These are phyloP conservation scores for Boletus pseudopeckii DNA, from an alignment of 768 basidiomycete species.

Conservation along the genomic window DNA sequence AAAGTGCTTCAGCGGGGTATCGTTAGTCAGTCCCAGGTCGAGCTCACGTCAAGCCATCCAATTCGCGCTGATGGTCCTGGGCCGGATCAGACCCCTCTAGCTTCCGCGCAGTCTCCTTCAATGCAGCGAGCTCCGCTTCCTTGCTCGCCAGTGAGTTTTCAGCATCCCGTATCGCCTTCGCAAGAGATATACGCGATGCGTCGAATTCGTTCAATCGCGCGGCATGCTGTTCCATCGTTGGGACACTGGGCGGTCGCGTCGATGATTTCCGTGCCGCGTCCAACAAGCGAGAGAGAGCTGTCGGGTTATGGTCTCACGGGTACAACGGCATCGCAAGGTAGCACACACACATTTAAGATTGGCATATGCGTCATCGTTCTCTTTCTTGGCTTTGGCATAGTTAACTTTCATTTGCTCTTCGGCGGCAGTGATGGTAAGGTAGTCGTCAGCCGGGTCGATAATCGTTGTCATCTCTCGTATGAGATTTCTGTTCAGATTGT, in stretches of 20 bases:
- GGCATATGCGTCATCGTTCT: slow-evolving; percentile 62
- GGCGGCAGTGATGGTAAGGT: slow-evolving; percentile 66
- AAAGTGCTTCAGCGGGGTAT: slow-evolving; percentile 4
- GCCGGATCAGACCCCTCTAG: slow-evolving; percentile 73
- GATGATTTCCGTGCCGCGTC: slow-evolving; percentile 72
- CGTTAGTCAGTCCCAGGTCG: neutral
- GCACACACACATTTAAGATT: slow-evolving; percentile 58
- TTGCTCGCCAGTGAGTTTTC: slow-evolving; percentile 63
- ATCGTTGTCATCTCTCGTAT: slow-evolving; percentile 68
- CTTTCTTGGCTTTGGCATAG: slow-evolving; percentile 57
- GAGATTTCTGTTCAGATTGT: slow-evolving; percentile 47
- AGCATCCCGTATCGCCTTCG: slow-evolving; percentile 71
- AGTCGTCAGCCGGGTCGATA: slow-evolving; percentile 79
- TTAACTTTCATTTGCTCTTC: slow-evolving; percentile 65
- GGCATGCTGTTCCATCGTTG: slow-evolving; percentile 60
- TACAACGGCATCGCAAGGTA: neutral
- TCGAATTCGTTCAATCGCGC: slow-evolving; percentile 65
- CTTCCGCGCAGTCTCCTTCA: slow-evolving; percentile 60
- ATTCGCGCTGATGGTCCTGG: slow-evolving; percentile 62
- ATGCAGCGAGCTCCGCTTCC: slow-evolving; percentile 63
- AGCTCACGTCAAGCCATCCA: slow-evolving; percentile 66
- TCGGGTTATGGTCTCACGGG: neutral
- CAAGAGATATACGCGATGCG: slow-evolving; percentile 55
- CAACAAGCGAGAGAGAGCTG: slow-evolving; percentile 61
- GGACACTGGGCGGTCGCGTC: slow-evolving; percentile 65